Evolutionary conservation across 2,329 filamentous ascomycete genomes (phyloP).

Genomic region (Fusarium camptoceras): DNA sequence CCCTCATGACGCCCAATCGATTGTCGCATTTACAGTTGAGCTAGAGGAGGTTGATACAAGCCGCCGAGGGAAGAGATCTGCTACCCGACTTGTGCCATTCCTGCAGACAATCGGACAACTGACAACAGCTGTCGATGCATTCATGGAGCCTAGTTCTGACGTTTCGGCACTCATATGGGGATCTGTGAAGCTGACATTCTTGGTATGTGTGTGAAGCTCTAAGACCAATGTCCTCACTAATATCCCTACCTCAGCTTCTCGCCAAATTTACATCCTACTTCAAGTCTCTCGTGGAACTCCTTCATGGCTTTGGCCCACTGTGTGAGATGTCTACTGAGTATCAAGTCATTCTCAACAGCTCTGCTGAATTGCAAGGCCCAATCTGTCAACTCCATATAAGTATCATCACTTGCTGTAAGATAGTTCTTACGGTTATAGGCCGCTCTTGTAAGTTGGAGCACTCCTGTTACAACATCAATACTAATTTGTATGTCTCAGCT

Average conservation of each 20-base stretch:
- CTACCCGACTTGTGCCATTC: slow-evolving; percentile 15
- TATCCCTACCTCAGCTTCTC: slow-evolving; percentile 17
- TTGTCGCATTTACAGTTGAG: slow-evolving; percentile 27
- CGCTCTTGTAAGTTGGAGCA: slow-evolving; percentile 23
- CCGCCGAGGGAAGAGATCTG: slow-evolving; percentile 26
- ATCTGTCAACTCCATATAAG: slow-evolving; percentile 23
- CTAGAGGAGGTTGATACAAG: slow-evolving; percentile 13
- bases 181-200: slow-evolving; percentile 17
- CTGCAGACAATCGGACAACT: slow-evolving; percentile 33
- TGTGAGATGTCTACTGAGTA: slow-evolving; percentile 21
- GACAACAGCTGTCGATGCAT: slow-evolving; percentile 21
- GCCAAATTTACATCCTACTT: slow-evolving; percentile 39
- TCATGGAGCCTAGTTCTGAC: slow-evolving; percentile 16
- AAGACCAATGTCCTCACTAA: too few species aligned
- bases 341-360: slow-evolving; percentile 11
- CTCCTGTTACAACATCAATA: too few species aligned
- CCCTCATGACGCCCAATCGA: slow-evolving; percentile 23
- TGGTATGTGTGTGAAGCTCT: too few species aligned
- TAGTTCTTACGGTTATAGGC: background rate
- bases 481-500: too few species aligned
- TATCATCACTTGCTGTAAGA: slow-evolving; percentile 21
- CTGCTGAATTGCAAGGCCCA: background rate
- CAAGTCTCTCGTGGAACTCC: slow-evolving; percentile 25
- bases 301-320: slow-evolving; percentile 18
- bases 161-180: slow-evolving; percentile 25